Percentiles rank a stretch among this genome's conserved stretches.
These are phyloP conservation scores for Aspergillus amoenus DNA, from an alignment of 2,329 filamentous ascomycete genomes.

Conservation along the genomic window DNA sequence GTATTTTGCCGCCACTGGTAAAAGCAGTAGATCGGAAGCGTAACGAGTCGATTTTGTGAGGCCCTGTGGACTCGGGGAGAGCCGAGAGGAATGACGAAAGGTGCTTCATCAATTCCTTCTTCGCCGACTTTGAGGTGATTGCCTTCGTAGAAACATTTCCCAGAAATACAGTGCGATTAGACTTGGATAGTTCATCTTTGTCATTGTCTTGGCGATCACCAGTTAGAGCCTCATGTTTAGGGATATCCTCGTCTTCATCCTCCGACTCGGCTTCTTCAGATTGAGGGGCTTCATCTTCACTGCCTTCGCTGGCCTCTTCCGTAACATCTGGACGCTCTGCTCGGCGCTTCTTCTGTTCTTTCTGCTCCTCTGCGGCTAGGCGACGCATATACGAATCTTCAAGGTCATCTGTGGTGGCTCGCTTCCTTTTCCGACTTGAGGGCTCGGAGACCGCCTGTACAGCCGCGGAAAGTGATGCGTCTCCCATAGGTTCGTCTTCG, in stretches of 20 bases:
- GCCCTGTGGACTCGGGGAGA: conserved; percentile 48
- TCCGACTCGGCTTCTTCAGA: conserved; percentile 29
- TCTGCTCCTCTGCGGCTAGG: conserved; percentile 43
- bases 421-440: conserved; percentile 53
- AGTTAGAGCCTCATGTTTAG: conserved; percentile 41
- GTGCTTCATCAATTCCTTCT: conserved; percentile 74
- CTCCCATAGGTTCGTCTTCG: conserved; percentile 41
- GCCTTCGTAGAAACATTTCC: conserved; percentile 84
- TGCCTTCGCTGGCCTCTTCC: conserved; percentile 41
- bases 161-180: conserved; percentile 85
- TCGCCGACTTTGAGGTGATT: conserved; percentile 77
- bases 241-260: conserved; percentile 34
- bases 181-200: conserved; percentile 71
- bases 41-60: conserved; percentile 81
- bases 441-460: conserved; percentile 19
- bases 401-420: conserved; percentile 49
- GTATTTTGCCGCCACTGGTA: conserved; percentile 65
- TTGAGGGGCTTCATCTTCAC: conserved; percentile 15
- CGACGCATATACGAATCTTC: conserved; percentile 47
- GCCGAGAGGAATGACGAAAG: conserved; percentile 70
- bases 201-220: conserved; percentile 36
- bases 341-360: conserved; percentile 35
- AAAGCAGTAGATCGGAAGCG: conserved; percentile 94
- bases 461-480: conserved; percentile 43
- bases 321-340: conserved; percentile 39